Conservation (phyloP, 441 rosid genomes). For the Erodium moschatum region DNA sequence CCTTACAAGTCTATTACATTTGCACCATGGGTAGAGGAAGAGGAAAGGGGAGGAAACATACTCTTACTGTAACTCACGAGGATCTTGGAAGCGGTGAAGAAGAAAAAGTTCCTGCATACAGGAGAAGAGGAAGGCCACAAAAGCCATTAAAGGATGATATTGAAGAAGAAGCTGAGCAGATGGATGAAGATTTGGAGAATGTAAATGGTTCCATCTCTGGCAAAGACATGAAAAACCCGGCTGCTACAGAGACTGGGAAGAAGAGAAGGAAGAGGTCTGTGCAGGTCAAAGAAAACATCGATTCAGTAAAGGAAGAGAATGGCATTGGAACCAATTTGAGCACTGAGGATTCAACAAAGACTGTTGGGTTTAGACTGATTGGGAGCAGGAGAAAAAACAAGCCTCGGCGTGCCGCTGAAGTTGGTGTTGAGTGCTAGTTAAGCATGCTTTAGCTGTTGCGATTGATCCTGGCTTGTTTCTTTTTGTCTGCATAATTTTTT, state of each 20-base stretch:
- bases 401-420: slow-evolving; percentile 95
- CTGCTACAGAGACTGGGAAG: slow-evolving; percentile 41
- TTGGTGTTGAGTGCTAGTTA: slow-evolving; percentile 79
- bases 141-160: slow-evolving; percentile 50
- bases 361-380: slow-evolving; percentile 66
- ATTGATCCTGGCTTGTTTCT: background rate
- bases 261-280: slow-evolving; percentile 40
- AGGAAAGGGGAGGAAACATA: slow-evolving; percentile 55
- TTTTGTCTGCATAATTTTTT: background rate
- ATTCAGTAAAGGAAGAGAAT: slow-evolving; percentile 37
- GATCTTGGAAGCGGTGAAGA: slow-evolving; percentile 53
- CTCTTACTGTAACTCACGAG: slow-evolving; percentile 31
- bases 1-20: background rate
- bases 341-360: slow-evolving; percentile 51
- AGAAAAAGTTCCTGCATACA: slow-evolving; percentile 50
- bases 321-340: slow-evolving; percentile 43
- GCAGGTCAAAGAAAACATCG: slow-evolving; percentile 40
- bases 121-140: slow-evolving; percentile 66
- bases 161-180: slow-evolving; percentile 40
- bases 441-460: background rate
- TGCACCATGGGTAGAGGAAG: slow-evolving; percentile 62
- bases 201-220: too few species aligned
- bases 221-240: slow-evolving; percentile 2
- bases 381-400: slow-evolving; percentile 90
- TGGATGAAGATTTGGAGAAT: slow-evolving; percentile 44